Percentiles rank a stretch among this genome's conserved stretches.
Conservation (phyloP, 1,284 basidiomycete genomes). For the Puccinia sorghi region DNA sequence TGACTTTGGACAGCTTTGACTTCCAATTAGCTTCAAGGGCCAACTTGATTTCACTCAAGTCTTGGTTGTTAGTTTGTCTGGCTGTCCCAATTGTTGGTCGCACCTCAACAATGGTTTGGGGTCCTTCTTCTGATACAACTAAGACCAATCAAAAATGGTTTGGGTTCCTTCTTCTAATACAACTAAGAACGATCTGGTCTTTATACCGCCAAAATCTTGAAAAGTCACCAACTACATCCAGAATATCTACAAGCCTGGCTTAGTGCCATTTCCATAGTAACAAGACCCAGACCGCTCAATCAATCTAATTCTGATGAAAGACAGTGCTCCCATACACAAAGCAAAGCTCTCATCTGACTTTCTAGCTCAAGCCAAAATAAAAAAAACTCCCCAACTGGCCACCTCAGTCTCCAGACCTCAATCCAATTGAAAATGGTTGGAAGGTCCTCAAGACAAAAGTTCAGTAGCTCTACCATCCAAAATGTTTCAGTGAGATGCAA, state of each 20-base stretch:
- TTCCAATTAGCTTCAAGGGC: too few species aligned
- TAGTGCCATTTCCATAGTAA: background rate
- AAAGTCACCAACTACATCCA: slow-evolving; percentile 9
- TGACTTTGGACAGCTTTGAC: too few species aligned
- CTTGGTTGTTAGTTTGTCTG: too few species aligned
- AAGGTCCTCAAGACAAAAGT: slow-evolving; percentile 27
- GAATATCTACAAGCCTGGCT: background rate
- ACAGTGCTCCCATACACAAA: slow-evolving; percentile 10
- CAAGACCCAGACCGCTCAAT: background rate
- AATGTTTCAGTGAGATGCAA: background rate
- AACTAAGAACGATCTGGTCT: background rate
- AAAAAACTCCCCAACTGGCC: slow-evolving; percentile 24
- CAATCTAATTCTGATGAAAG: slow-evolving; percentile 31
- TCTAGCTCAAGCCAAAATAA: background rate
- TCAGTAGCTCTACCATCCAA: slow-evolving; percentile 1
- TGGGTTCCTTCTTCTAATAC: background rate
- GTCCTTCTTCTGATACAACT: background rate
- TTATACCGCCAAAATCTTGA: slow-evolving; percentile 1
- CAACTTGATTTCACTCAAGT: too few species aligned
- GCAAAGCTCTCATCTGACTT: background rate
- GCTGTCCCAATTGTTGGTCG: too few species aligned
- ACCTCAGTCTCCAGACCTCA: too few species aligned
- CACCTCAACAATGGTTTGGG: slow-evolving; percentile 31
- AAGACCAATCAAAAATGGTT: slow-evolving; percentile 1
- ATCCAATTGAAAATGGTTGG: slow-evolving; percentile 37